phyloP scores from a whole-genome alignment of 306 rosid genomes.

The Fagus sylvatica region DNA sequence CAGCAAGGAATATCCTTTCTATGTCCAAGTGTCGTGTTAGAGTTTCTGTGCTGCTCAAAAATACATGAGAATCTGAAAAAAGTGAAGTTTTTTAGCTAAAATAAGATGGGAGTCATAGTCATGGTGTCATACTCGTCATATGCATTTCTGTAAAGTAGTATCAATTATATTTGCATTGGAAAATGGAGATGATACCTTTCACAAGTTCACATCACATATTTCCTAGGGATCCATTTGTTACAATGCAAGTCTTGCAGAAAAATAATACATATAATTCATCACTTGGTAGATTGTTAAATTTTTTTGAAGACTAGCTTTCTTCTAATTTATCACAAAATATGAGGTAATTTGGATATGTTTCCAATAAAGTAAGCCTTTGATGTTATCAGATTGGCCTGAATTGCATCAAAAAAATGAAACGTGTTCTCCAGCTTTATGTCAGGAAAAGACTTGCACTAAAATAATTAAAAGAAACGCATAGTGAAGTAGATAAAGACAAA shows the following conservation, averaged over 20 bases:
- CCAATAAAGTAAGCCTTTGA: background rate
- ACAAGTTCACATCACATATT: background rate
- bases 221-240: background rate
- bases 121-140: background rate
- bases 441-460: background rate
- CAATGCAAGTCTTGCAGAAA: background rate
- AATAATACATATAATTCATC: background rate
- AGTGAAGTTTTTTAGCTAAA: conserved; percentile 22
- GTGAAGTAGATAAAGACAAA: background rate
- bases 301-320: background rate
- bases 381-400: background rate
- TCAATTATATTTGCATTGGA: conserved; percentile 28
- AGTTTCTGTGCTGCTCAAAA: conserved; percentile 40
- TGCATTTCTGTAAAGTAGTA: conserved; percentile 18
- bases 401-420: background rate
- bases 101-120: conserved; percentile 20
- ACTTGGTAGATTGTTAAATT: no score
- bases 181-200: background rate
- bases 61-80: conserved; percentile 50
- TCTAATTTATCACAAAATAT: background rate
- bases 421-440: background rate
- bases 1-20: conserved; percentile 7
- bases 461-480: background rate
- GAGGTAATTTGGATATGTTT: background rate
- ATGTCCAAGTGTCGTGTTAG: no score